Base-by-base conservation (phyloP, 345 rosid species). In the Alliaria petiolata region DNA sequence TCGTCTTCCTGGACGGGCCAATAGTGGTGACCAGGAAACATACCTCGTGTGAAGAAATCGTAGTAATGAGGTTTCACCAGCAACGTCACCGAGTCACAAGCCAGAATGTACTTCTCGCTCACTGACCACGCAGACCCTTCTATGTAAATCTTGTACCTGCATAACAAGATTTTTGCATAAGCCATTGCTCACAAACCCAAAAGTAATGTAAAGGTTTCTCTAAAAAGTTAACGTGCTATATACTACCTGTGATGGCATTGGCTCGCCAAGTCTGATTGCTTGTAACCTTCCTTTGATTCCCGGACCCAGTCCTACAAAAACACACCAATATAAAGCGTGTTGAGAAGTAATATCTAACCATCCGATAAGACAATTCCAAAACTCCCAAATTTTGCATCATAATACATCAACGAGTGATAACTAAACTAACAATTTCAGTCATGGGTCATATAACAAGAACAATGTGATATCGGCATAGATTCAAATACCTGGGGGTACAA, bases 91-190 rank as follows among this genome's bases (percentile, higher is more conserved):
- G 97, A 87, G 71, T 91, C 88, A 60, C 97, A 91, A 36, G 97
- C 89, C n/a, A 91, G 80, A 64, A 89, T 91, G 74, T 91, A 91
- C 77, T 91, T 91, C 75, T 91, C 88, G 46, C 95, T 89, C 54
- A 91, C 95, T 0, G 97, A 91, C 97, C 95, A 91, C 0, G 91
- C 95, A 0, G 88, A 82, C 31, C 97, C 95, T 81, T 91, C 97
- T 13, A 91, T 84, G 54, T 89, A 89, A 65, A 91, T 91, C 82
- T 91, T 91, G 58, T 83, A 91, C 78, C 97, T 91, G 72, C 57
- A 67, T 22, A 28, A 65, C 65, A 55, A 31, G 9, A 2, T n/a
- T 42, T 14, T 51, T 28, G 33, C 17, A 22, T 31, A 10, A 69
- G 40, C 20, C 35, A 50, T n/a, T 39, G 63, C 60, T 30, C 56